Conservation (phyloP, 306 rosid species). For the Vigna radiata region DNA sequence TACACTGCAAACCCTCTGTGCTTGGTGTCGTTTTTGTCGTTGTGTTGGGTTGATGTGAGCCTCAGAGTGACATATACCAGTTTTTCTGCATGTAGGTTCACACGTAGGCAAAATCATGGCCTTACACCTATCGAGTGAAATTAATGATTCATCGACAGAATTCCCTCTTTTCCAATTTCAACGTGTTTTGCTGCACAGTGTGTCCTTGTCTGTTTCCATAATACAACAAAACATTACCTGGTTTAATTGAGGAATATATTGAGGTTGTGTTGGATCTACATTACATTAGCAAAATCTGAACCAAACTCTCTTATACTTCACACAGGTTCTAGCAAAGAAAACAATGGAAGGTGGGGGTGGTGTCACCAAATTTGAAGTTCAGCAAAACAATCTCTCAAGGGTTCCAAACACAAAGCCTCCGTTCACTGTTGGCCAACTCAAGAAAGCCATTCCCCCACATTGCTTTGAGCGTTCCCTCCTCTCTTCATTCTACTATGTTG, state of each 20-base stretch:
- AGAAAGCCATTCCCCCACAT: slow-evolving; percentile 73
- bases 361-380: slow-evolving; percentile 14
- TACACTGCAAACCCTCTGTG: slow-evolving; percentile 16
- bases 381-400: slow-evolving; percentile 42
- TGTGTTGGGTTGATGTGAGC: slow-evolving; percentile 34
- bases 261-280: neutral
- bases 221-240: neutral
- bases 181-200: neutral
- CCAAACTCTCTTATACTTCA: slow-evolving; percentile 24
- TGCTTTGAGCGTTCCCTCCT: slow-evolving; percentile 75
- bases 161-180: too few species aligned
- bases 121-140: slow-evolving; percentile 20
- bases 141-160: neutral
- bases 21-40: neutral
- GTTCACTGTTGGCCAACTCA: slow-evolving; percentile 68
- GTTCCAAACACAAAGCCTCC: slow-evolving; percentile 67
- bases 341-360: slow-evolving; percentile 47
- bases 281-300: slow-evolving; percentile 9
- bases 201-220: slow-evolving; percentile 23
- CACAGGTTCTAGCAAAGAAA: slow-evolving; percentile 20
- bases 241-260: neutral
- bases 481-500: slow-evolving; percentile 62
- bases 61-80: neutral
- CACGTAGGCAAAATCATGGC: slow-evolving; percentile 39
- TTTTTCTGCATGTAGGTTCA: slow-evolving; percentile 12